phyloP scores from a whole-genome alignment of 2,329 filamentous ascomycete species.

The Cercospora sojina region DNA sequence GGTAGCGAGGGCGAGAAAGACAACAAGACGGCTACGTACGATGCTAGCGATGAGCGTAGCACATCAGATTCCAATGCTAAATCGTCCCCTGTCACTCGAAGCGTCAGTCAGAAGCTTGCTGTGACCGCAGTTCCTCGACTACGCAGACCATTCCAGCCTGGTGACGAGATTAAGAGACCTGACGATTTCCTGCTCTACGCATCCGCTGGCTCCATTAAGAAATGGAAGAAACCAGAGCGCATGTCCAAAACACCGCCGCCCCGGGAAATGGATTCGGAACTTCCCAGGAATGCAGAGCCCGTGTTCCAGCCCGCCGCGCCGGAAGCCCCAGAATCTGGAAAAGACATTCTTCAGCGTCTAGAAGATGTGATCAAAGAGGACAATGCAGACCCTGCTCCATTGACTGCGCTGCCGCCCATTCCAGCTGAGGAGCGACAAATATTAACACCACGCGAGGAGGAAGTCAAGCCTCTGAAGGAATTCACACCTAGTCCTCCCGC shows the following conservation, averaged over 20 bases:
- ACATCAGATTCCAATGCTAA: background rate
- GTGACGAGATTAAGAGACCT: conserved; percentile 26
- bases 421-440: conserved; percentile 15
- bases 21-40: conserved; percentile 2
- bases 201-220: conserved; percentile 14
- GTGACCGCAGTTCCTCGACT: conserved; percentile 22
- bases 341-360: conserved; percentile 13
- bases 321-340: conserved; percentile 13
- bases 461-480: conserved; percentile 15
- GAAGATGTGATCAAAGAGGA: conserved; percentile 13
- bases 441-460: conserved; percentile 12
- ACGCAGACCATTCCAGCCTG: conserved; percentile 25
- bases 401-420: conserved; percentile 16
- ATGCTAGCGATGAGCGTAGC: conserved; percentile 17
- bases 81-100: conserved; percentile 18
- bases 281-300: conserved; percentile 22
- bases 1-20: conserved; percentile 23
- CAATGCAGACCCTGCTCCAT: conserved; percentile 2
- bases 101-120: conserved; percentile 17
- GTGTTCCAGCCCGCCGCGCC: conserved; percentile 6
- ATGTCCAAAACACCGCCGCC: conserved; percentile 19
- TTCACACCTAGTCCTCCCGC: conserved; percentile 13
- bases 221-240: conserved; percentile 14
- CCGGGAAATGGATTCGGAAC: conserved; percentile 25
- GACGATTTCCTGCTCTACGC: conserved; percentile 24